These are phyloP conservation scores for Dictyostelium citrinum DNA, from an alignment of 78 protist genomes.

Conservation along the genomic window DNA sequence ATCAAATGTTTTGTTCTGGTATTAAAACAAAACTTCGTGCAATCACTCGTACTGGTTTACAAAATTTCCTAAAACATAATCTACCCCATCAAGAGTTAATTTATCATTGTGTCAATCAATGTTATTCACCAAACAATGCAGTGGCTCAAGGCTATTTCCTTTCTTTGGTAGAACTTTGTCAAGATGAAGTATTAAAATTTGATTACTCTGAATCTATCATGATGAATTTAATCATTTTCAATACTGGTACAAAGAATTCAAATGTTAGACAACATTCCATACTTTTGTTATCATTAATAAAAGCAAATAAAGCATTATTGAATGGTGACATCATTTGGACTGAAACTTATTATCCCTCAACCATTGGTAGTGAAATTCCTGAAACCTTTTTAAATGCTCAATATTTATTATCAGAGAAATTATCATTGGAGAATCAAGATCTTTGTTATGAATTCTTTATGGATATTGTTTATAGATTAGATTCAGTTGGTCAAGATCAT, in stretches of 20 bases:
- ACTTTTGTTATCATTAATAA: conserved; percentile 12
- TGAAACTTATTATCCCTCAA: conserved; percentile 41
- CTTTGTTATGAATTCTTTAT: conserved; percentile 58
- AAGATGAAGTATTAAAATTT: conserved; percentile 50
- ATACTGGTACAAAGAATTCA: conserved; percentile 34
- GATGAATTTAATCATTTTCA: conserved; percentile 47
- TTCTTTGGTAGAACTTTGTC: conserved; percentile 41
- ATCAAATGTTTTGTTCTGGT: conserved; percentile 25
- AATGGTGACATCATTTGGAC: background rate
- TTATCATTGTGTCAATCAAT: conserved; percentile 71
- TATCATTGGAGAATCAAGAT: conserved; percentile 47
- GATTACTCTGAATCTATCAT: conserved; percentile 32
- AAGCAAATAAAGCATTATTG: background rate
- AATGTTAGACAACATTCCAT: conserved; percentile 35
- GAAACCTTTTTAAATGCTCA: conserved; percentile 71
- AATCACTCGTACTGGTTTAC: conserved; percentile 51
- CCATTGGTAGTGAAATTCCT: conserved; percentile 47
- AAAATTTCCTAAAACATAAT: conserved; percentile 65
- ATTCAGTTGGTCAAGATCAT: conserved; percentile 10
- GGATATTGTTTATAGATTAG: conserved; percentile 65
- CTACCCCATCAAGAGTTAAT: conserved; percentile 27
- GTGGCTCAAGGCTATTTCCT: conserved; percentile 68
- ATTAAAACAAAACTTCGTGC: conserved; percentile 42
- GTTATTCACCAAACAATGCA: conserved; percentile 21
- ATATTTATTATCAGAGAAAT: conserved; percentile 23